A percentile compares a stretch with the other conserved stretches of the same genome.
phyloP scores from a whole-genome alignment of 192 early-diverging fungal genomes.

The Coemansia sp. region DNA sequence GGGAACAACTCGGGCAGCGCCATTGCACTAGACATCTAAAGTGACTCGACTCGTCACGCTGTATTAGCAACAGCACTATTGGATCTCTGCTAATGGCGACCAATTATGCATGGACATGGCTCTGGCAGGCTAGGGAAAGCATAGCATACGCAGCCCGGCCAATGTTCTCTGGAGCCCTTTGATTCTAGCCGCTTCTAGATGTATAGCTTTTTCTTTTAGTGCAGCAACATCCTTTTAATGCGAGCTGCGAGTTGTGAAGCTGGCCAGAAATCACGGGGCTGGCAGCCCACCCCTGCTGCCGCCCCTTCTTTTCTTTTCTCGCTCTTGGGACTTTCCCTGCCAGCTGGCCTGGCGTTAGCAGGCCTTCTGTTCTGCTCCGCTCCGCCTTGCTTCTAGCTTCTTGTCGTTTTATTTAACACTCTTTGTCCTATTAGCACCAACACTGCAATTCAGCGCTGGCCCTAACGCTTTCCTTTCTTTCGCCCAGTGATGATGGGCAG shows the following conservation, averaged over 20 bases:
- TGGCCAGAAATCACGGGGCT: neutral
- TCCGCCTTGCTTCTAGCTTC: neutral
- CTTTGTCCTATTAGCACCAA: neutral
- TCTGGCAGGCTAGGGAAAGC: no score
- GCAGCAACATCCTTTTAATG: neutral
- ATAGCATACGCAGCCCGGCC: neutral
- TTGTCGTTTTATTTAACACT: neutral
- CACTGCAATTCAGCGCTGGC: neutral
- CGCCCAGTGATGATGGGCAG: neutral
- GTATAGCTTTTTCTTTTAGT: neutral
- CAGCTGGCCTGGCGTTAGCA: neutral
- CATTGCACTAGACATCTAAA: constrained; percentile 28
- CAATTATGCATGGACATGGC: neutral
- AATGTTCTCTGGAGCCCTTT: no score
- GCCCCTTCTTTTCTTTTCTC: neutral
- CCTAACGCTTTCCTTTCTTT: neutral
- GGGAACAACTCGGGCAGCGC: constrained; percentile 39
- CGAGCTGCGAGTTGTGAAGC: no score
- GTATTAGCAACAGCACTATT: neutral
- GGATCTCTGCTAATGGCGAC: neutral
- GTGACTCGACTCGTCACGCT: neutral
- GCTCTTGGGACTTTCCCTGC: no score
- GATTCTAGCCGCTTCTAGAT: neutral
- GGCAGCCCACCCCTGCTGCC: neutral
- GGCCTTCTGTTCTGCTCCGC: neutral